Base-by-base conservation (phyloP, 495 filamentous ascomycete genomes). In the Annulohypoxylon bovei region DNA sequence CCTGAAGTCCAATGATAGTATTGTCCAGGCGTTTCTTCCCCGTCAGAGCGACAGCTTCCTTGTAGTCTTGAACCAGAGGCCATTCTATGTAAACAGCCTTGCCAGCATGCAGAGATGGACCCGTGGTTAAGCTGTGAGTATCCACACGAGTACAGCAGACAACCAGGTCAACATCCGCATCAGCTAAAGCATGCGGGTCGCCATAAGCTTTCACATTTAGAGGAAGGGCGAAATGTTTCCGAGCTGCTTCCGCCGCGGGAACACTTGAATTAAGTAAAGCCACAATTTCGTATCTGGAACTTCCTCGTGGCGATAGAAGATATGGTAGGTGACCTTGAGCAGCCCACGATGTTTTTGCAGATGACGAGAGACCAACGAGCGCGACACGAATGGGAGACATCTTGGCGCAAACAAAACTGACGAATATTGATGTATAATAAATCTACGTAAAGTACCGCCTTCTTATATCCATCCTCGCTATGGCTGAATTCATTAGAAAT, bases 11-110 rank as follows among this genome's bases (percentile, higher is more conserved):
- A 0, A 89, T 82, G 3, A 85, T 74, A 3, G 79, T 86, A 60
- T 78, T 80, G 0, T 80, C 80, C 0, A 81, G 77, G 1, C 72
- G 73, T 53, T 76, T 50, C 22, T 75, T 70, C 1, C 79, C 83
- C 0, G 80, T 79, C 62, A 91, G 60, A 40, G 85, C 82, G 49
- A 79, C 60, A 0, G 81, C 82, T 9, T 79, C 72, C 20, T 62
- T 40, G 23, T 72, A 65, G 50, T 80, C 70, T 27, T 80, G 65
- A 0, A 79, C 81, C 0, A 87, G 75, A 11, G 84, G 84, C 89
- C 89, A 91, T 72, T 91, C 89, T 23, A 86, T 79, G 58, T 78
- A 90, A 11, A 86, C 84, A 32, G 80, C 75, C 70, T 90, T 90
- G n/a, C 86, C 86, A 0, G 86, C 86, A 16, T 75, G 59, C 7